A percentile compares a stretch with the other conserved stretches of the same genome.
These are phyloP conservation scores for slime mould (Dictyostelium discoideum) DNA, from an alignment of 78 protist species.

Conservation along the genomic window DNA sequence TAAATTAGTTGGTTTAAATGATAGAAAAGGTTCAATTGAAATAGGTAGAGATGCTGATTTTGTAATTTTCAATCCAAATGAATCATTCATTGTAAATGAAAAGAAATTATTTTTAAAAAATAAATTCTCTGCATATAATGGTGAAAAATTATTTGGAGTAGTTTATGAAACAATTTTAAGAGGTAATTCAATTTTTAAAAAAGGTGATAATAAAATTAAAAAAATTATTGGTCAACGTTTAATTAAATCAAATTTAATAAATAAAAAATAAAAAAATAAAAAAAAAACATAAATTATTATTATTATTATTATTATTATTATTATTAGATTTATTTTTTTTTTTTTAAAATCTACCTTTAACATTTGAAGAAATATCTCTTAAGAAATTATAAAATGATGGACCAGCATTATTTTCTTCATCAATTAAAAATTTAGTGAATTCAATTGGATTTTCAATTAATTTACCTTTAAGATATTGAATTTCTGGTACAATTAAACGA, in stretches of 20 bases:
- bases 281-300: no score
- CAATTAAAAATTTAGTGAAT: constrained; percentile 35
- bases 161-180: constrained; percentile 48
- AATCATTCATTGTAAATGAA: neutral
- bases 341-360: neutral
- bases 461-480: constrained; percentile 16
- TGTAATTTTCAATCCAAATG: constrained; percentile 75
- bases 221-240: constrained; percentile 3
- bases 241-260: constrained; percentile 15
- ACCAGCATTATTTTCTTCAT: constrained; percentile 40
- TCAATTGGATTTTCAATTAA: neutral
- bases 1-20: constrained; percentile 31
- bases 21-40: constrained; percentile 70
- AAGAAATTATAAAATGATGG: neutral
- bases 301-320: neutral
- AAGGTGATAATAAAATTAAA: neutral
- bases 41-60: constrained; percentile 86
- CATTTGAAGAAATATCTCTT: neutral
- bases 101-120: constrained; percentile 7
- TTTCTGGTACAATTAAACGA: neutral
- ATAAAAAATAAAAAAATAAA: neutral
- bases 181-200: constrained; percentile 19
- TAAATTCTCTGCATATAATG: constrained; percentile 52
- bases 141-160: neutral
- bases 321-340: neutral